phyloP scores from a whole-genome alignment of 495 filamentous ascomycete genomes.

The Penicillium desertorum region DNA sequence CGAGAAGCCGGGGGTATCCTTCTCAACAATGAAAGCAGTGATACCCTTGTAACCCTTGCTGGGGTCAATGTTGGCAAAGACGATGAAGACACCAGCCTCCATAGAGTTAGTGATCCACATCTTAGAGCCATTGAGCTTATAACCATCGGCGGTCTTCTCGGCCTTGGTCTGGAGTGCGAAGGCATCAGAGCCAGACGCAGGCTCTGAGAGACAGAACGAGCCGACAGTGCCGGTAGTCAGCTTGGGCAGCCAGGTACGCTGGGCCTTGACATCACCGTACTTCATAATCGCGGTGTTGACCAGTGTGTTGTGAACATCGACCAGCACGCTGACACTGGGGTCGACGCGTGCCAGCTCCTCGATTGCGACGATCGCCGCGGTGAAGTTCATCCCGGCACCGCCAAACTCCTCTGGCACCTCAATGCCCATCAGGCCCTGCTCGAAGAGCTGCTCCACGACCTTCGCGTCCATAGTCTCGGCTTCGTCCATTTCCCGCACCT shows the following conservation, averaged over 20 bases:
- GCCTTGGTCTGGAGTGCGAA: constrained; percentile 93
- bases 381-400: constrained; percentile 98
- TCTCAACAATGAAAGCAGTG: constrained; percentile 93
- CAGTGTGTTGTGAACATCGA: constrained; percentile 96
- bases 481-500: constrained; percentile 97
- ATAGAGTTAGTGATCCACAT: constrained; percentile 99
- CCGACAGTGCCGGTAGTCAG: constrained; percentile 89
- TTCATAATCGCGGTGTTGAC: constrained; percentile 92
- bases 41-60: constrained; percentile 92
- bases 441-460: constrained; percentile 89
- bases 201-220: constrained; percentile 95
- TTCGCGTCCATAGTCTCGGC: constrained; percentile 87
- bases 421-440: constrained; percentile 96
- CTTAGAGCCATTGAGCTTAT: constrained; percentile 85
- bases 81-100: constrained; percentile 94
- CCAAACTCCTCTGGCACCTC: constrained; percentile 98
- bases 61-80: constrained; percentile 92
- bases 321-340: constrained; percentile 89
- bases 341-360: constrained; percentile 95
- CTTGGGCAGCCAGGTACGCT: constrained; percentile 82
- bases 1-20: constrained; percentile 81
- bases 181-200: constrained; percentile 88
- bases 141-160: constrained; percentile 71
- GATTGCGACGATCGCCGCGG: constrained; percentile 89
- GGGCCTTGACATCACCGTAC: constrained; percentile 70